phyloP scores from a whole-genome alignment of 495 filamentous ascomycete genomes.

The Podospora tetraspora region DNA sequence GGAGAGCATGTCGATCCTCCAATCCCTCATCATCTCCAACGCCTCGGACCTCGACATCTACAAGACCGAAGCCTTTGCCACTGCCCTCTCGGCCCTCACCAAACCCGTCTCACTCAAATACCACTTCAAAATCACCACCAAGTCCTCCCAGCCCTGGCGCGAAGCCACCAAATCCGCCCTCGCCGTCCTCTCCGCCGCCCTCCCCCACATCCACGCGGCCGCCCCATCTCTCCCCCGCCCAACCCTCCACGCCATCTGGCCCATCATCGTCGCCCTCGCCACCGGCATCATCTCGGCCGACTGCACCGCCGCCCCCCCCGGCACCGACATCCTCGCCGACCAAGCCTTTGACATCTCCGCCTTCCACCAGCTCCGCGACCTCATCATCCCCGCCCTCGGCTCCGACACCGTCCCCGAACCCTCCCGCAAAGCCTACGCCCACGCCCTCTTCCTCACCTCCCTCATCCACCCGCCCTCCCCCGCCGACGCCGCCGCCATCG shows the following conservation, averaged over 20 bases:
- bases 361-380: constrained; percentile 59
- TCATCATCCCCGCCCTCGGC: constrained; percentile 74
- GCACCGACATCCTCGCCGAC: constrained; percentile 50
- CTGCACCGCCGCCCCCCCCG: constrained; percentile 34
- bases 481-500: constrained; percentile 53
- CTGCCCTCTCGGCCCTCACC: constrained; percentile 57
- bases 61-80: constrained; percentile 53
- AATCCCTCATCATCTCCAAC: constrained; percentile 58
- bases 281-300: constrained; percentile 57
- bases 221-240: constrained; percentile 39
- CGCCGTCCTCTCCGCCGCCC: constrained; percentile 59
- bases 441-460: constrained; percentile 74
- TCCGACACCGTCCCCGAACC: constrained; percentile 56
- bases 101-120: constrained; percentile 73
- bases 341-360: constrained; percentile 76
- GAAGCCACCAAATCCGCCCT: constrained; percentile 67
- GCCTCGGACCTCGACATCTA: constrained; percentile 62
- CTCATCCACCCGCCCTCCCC: constrained; percentile 68
- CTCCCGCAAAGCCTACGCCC: constrained; percentile 64
- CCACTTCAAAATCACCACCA: constrained; percentile 50
- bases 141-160: constrained; percentile 67
- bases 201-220: constrained; percentile 56
- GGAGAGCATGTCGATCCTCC: constrained; percentile 63
- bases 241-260: constrained; percentile 51
- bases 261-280: constrained; percentile 52